Conservation (phyloP, 352 stramenopile species). For the Blastocystis sp. region DNA sequence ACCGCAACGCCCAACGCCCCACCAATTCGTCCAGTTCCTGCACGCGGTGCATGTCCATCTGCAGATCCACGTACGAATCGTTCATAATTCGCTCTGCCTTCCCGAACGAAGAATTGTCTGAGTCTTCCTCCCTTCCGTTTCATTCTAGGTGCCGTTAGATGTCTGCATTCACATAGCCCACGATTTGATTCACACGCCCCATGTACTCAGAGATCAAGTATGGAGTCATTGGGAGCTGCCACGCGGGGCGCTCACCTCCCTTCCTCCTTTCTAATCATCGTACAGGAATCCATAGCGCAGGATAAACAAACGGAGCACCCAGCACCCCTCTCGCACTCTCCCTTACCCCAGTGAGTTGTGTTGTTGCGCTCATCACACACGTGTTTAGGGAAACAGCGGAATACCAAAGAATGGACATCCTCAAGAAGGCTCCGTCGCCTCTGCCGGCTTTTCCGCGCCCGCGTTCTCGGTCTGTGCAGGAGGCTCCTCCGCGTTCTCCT, state of each 20-base stretch:
- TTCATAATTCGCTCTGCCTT: not conserved
- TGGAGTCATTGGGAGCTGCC: slow-evolving; percentile 56
- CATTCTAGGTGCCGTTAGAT: not conserved
- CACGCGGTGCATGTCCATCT: slow-evolving; percentile 52
- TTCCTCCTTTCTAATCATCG: not conserved
- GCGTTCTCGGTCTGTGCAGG: not conserved
- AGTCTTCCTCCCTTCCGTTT: not conserved
- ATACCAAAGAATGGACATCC: not conserved
- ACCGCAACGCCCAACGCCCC: not conserved
- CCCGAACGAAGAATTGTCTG: not conserved
- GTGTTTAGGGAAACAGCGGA: not conserved
- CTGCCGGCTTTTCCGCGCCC: not conserved
- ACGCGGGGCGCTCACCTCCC: slow-evolving; percentile 44
- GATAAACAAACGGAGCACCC: too few species aligned
- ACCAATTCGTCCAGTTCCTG: slow-evolving; percentile 48
- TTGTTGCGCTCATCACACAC: too few species aligned
- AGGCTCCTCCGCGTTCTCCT: slow-evolving; percentile 6
- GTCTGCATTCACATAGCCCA: too few species aligned
- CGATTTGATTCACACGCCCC: not conserved
- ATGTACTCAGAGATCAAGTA: slow-evolving; percentile 64
- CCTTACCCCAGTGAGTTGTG: too few species aligned
- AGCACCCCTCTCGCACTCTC: too few species aligned
- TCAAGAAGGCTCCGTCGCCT: not conserved
- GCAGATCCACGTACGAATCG: slow-evolving; percentile 47
- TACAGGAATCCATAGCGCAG: not conserved